Conservation (phyloP, 768 basidiomycete species). For the Multifurca ochricompacta region DNA sequence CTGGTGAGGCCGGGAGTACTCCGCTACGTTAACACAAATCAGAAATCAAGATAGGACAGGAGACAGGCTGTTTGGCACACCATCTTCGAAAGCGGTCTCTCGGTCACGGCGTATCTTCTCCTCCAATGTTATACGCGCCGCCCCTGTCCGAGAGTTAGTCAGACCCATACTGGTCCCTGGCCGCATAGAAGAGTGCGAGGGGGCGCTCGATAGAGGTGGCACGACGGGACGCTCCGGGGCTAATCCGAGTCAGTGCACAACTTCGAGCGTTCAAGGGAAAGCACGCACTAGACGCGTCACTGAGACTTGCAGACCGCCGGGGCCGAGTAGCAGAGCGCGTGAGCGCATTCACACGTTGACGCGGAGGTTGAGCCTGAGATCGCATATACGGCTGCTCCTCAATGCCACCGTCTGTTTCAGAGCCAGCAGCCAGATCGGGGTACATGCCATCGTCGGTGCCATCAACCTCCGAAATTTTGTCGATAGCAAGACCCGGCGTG, state of each 20-base stretch:
- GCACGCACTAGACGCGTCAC: constrained; percentile 46
- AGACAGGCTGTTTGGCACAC: constrained; percentile 28
- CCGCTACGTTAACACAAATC: not conserved
- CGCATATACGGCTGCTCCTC: constrained; percentile 5
- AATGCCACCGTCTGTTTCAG: constrained; percentile 38
- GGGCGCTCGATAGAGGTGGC: not conserved
- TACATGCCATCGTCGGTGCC: constrained; percentile 34
- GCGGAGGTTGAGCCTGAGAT: constrained; percentile 19
- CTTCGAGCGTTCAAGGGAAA: not conserved
- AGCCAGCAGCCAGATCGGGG: constrained; percentile 24
- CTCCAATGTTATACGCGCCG: constrained; percentile 36
- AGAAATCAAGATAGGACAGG: constrained; percentile 13
- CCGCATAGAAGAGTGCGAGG: constrained; percentile 25
- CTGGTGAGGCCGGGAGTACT: constrained; percentile 24
- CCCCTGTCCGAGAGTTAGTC: constrained; percentile 26
- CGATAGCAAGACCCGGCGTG: constrained; percentile 30
- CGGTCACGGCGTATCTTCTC: constrained; percentile 35
- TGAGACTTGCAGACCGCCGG: constrained; percentile 70
- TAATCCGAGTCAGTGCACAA: not conserved
- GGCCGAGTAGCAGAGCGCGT: constrained; percentile 44
- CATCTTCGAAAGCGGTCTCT: constrained; percentile 35
- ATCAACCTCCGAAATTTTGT: constrained; percentile 43
- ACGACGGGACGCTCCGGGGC: constrained; percentile 11
- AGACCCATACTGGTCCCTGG: constrained; percentile 39
- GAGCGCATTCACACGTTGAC: constrained; percentile 26